Evolutionary conservation across 805 yeast species (phyloP).

Genomic region (Schwanniomyces vanrijiae): DNA sequence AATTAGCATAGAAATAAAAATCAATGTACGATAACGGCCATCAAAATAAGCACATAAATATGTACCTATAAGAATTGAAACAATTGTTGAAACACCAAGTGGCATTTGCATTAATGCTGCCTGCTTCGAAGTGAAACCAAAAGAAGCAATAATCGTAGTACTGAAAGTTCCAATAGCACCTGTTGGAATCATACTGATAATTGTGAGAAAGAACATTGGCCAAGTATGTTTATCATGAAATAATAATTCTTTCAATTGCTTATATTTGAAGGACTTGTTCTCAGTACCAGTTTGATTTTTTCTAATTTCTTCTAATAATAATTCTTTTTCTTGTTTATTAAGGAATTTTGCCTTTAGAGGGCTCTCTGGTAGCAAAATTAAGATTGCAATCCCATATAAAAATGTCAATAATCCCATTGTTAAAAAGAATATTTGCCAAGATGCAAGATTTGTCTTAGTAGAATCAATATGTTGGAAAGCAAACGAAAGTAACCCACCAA

Average conservation of each 20-base stretch:
- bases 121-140: slow-evolving; percentile 46
- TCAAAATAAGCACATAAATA: slow-evolving; percentile 29
- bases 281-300: slow-evolving; percentile 53
- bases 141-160: slow-evolving; percentile 50
- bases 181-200: slow-evolving; percentile 48
- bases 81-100: slow-evolving; percentile 49
- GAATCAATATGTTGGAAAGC: slow-evolving; percentile 52
- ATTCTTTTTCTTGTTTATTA: slow-evolving; percentile 38
- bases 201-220: slow-evolving; percentile 47
- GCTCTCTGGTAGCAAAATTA: slow-evolving; percentile 50
- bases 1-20: slow-evolving; percentile 27
- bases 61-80: slow-evolving; percentile 30
- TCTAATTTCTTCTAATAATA: slow-evolving; percentile 45
- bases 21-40: slow-evolving; percentile 18
- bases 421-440: slow-evolving; percentile 65
- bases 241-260: slow-evolving; percentile 48
- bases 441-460: slow-evolving; percentile 29
- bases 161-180: slow-evolving; percentile 56
- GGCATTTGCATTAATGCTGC: slow-evolving; percentile 58
- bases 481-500: slow-evolving; percentile 45
- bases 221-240: slow-evolving; percentile 50
- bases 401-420: slow-evolving; percentile 56
- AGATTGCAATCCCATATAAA: slow-evolving; percentile 45
- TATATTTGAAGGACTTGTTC: slow-evolving; percentile 43
- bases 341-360: slow-evolving; percentile 39